phyloP scores from a whole-genome alignment of 2,329 filamentous ascomycete species.

The Hymenoscyphus scutula region DNA sequence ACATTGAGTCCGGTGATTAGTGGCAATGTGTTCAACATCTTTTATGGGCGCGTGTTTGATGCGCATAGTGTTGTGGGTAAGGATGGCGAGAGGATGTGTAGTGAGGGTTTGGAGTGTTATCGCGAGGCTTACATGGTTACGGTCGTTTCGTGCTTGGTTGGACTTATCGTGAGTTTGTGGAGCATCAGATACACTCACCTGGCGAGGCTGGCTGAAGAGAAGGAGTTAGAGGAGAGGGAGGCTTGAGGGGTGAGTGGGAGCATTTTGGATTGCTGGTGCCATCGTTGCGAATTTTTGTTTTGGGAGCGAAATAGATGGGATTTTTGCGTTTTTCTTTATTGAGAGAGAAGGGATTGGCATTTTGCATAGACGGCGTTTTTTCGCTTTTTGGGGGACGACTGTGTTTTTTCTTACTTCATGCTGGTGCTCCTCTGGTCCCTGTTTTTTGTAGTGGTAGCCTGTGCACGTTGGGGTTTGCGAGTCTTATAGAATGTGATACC shows the following conservation, averaged over 20 bases:
- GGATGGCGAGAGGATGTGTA: slow-evolving; percentile 70
- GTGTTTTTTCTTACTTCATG: too few species aligned
- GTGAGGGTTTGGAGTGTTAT: slow-evolving; percentile 79
- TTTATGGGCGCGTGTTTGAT: slow-evolving; percentile 85
- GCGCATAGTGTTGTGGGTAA: slow-evolving; percentile 67
- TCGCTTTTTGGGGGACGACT: too few species aligned
- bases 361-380: too few species aligned
- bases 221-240: slow-evolving; percentile 18
- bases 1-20: slow-evolving; percentile 83
- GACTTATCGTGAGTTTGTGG: slow-evolving; percentile 67
- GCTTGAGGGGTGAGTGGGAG: not conserved
- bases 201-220: slow-evolving; percentile 24
- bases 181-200: slow-evolving; percentile 49
- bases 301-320: too few species aligned
- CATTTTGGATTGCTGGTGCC: too few species aligned
- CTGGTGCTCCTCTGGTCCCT: too few species aligned
- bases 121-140: slow-evolving; percentile 77
- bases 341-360: too few species aligned
- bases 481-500: too few species aligned
- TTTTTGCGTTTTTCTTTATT: too few species aligned
- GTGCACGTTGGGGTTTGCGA: too few species aligned
- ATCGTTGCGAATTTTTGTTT: too few species aligned
- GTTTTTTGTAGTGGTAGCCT: too few species aligned
- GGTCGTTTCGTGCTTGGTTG: slow-evolving; percentile 66
- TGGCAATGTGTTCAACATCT: slow-evolving; percentile 88